Conservation (phyloP, 1,284 basidiomycete genomes). For the Boletus sp. region DNA sequence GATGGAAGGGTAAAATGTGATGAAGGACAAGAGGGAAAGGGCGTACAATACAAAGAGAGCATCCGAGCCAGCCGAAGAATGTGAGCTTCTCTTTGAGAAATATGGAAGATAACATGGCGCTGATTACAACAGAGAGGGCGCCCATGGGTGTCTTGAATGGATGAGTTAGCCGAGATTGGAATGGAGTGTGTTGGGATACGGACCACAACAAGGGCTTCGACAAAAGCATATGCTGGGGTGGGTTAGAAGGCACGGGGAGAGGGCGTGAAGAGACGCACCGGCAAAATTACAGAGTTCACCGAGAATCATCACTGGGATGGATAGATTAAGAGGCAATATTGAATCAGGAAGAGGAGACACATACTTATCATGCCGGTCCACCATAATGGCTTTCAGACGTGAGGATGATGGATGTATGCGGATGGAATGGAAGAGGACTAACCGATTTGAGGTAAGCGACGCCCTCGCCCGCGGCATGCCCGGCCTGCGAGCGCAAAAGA, state of each 20-base stretch:
- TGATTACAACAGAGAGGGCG: slow-evolving; percentile 94
- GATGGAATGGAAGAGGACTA: slow-evolving; percentile 32
- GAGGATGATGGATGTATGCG: slow-evolving; percentile 11
- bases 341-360: background rate
- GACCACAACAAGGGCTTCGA: slow-evolving; percentile 85
- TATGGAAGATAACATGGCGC: slow-evolving; percentile 89
- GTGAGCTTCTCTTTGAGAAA: slow-evolving; percentile 92
- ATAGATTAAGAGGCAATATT: slow-evolving; percentile 1
- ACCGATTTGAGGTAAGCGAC: slow-evolving; percentile 93
- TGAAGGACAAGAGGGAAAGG: background rate
- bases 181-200: slow-evolving; percentile 33
- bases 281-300: slow-evolving; percentile 84
- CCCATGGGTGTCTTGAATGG: slow-evolving; percentile 84
- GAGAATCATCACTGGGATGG: slow-evolving; percentile 68
- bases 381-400: slow-evolving; percentile 62
- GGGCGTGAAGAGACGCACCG: slow-evolving; percentile 45
- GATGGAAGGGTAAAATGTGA: slow-evolving; percentile 1
- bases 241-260: slow-evolving; percentile 25
- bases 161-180: slow-evolving; percentile 5
- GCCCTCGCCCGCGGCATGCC: slow-evolving; percentile 81
- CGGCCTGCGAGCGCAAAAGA: slow-evolving; percentile 67
- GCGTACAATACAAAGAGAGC: slow-evolving; percentile 80
- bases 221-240: slow-evolving; percentile 77
- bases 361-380: slow-evolving; percentile 81
- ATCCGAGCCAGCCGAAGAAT: slow-evolving; percentile 94